Evolutionary conservation across 805 yeast species (phyloP).

Genomic region (Ogataea degrootiae): DNA sequence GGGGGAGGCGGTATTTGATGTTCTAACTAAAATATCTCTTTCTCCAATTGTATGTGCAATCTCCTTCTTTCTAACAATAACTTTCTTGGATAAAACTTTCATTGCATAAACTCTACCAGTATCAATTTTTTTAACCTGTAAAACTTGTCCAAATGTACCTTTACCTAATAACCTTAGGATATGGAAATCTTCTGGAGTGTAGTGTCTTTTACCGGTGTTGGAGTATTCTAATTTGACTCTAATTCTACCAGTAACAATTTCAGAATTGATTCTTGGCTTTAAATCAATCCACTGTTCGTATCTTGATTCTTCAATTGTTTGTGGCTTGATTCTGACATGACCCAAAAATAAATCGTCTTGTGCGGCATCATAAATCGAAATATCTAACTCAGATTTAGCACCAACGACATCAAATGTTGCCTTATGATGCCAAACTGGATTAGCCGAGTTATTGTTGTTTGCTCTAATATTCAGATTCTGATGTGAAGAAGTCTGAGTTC

Average conservation of each 20-base stretch:
- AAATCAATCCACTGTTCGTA: conserved; percentile 71
- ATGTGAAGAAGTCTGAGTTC: conserved; percentile 25
- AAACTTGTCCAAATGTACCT: conserved; percentile 97
- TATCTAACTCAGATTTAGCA: conserved; percentile 74
- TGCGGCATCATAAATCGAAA: conserved; percentile 86
- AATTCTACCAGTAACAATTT: conserved; percentile 72
- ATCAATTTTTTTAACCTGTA: conserved; percentile 89
- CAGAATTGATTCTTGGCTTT: conserved; percentile 70
- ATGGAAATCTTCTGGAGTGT: conserved; percentile 94
- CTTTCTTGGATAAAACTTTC: conserved; percentile 93
- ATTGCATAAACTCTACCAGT: conserved; percentile 91
- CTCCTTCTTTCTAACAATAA: conserved; percentile 94
- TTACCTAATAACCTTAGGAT: conserved; percentile 86
- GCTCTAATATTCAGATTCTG: conserved; percentile 20
- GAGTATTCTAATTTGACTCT: conserved; percentile 71
- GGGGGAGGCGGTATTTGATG: conserved; percentile 72
- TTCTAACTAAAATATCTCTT: conserved; percentile 87
- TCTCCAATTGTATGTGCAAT: conserved; percentile 98
- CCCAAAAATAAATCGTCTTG: conserved; percentile 84
- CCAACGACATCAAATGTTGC: conserved; percentile 91
- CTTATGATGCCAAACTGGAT: conserved; percentile 89
- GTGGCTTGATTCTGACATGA: conserved; percentile 70
- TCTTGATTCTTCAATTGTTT: conserved; percentile 38
- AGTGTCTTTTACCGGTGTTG: conserved; percentile 64
- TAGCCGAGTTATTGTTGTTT: conserved; percentile 34